These are phyloP conservation scores for Osmanthus fragrans DNA, from an alignment of 257 asterid species.

Conservation along the genomic window DNA sequence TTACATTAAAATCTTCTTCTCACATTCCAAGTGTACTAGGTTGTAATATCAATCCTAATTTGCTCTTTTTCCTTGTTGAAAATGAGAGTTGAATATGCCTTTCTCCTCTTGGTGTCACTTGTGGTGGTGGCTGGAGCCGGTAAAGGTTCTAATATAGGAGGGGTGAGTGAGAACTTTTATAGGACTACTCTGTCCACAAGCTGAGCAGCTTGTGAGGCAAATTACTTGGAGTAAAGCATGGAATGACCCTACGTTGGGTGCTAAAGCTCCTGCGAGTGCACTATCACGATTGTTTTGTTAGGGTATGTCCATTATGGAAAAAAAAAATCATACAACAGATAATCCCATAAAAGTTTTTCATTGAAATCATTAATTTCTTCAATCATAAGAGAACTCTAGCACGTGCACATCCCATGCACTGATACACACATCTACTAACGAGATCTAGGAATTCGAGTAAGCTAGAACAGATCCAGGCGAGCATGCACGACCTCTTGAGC, in stretches of 20 bases:
- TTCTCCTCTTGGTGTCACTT: conserved; percentile 14
- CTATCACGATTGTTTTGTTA: conserved; percentile 57
- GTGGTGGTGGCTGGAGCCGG: conserved; percentile 11
- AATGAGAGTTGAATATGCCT: conserved; percentile 14
- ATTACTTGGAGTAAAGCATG: conserved; percentile 29
- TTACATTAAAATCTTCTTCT: not conserved
- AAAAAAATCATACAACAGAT: too few relatives aligned
- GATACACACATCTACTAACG: too few relatives aligned
- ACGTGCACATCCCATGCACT: too few relatives aligned
- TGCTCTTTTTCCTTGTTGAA: not conserved
- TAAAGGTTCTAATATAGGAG: not conserved
- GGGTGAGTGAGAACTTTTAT: conserved; percentile 28
- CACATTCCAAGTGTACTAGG: not conserved
- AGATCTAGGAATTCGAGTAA: too few relatives aligned
- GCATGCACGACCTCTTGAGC: too few relatives aligned
- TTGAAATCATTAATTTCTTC: too few relatives aligned
- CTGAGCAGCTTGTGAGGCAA: conserved; percentile 35
- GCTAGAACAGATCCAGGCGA: too few relatives aligned
- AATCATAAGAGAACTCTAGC: too few relatives aligned
- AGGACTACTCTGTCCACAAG: conserved; percentile 31
- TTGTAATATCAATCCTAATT: not conserved
- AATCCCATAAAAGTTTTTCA: too few relatives aligned
- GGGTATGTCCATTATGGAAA: conserved; percentile 8
- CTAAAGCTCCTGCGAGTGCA: conserved; percentile 49
- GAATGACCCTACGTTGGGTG: conserved; percentile 30